Evolutionary conservation across 495 filamentous ascomycete species (phyloP), one percentile per base, ranked within the genome.

Genomic region (Penicillium alfredii): DNA sequence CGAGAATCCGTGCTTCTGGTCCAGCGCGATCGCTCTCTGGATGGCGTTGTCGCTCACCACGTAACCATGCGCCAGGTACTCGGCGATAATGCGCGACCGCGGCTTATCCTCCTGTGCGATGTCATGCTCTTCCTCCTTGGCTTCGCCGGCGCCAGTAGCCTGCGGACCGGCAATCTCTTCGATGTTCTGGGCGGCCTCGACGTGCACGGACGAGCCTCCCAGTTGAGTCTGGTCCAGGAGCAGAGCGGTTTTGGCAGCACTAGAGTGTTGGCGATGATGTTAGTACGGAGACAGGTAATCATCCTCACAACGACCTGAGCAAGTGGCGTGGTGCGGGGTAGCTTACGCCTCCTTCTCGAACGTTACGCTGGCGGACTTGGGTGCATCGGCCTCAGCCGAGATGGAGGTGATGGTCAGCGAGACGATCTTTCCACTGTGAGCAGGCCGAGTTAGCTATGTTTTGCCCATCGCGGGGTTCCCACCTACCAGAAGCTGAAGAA

Each of bases 401-500:
- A 70, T 61, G 9, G 84, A 74, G 1, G 80, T 88, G 49, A 97
- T 72, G 30, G 85, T 79, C 51, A 96, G 70, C 38, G 70, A 72
- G 34, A 73, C 80, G 62, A 97, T 95, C 72, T 96, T 97, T 53
- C 92, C 92, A 59, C 87, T 94, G 56, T 38, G 38, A 13, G n/a
- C 24, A 1, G 33, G 17, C n/a, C 39, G 11, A 35, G 43, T 66
- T 51, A 72, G 54, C 9, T 23, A 27, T 18, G 12, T 34, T 24
- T 10, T 17, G 13, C 15, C 17, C 12, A 33, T 8, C 28, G 10
- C 30, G 35, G 28, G 38, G 23, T n/a, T 25, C 5, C 3, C 30
- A 47, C 76, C 57, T 73, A 92, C 87, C 92, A 98, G 79, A 97
- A 98, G 67, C 84, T 92, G 74, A 98, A 98, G 78, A 98, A 98